Base-by-base conservation (phyloP, 2,329 filamentous ascomycete genomes). In the Talaromyces rugulosus region DNA sequence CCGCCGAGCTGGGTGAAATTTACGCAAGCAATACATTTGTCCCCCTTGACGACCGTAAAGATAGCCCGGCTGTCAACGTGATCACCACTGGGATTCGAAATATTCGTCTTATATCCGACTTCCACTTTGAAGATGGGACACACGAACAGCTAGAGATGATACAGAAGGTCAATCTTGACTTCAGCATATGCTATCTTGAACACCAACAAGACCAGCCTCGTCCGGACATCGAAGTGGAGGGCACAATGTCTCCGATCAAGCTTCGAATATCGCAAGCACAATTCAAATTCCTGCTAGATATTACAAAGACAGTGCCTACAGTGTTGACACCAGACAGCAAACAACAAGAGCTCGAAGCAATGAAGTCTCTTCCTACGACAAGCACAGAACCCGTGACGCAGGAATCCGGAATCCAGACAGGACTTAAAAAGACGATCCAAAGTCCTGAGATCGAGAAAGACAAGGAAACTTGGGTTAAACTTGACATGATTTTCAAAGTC, bases 1-100 rank as follows among this genome's bases (percentile, higher is more conserved):
- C 92, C 0, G 95, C 94, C 0, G 96, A 98, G 70, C 80, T 99
- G 2, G 95, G 95, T 77, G 96, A 99, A 73, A 97, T 99, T 28
- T 99, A 98, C 72, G 93, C 91, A 0, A 92, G 93, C 75, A 99
- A 99, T 75, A 90, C 89, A 66, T 99, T 99, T 71, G 86, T 89
- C 0, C 89, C 91, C 0, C 79, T 98, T 3, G 90, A 96, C 65
- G 92, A 96, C 63, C 87, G 87, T 0, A 81, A 90, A 68, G 78
- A 87, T 33, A 84, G 90, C 0, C 85, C 89, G 3, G 87, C 91
- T 63, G 91, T 91, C 34, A 99, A 96, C 82, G 92, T 96, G 72
- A 84, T 99, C 16, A 90, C 90, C 2, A 89, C 92, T 18, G 95
- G 95, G 27, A 94, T 99, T 67, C 87, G 94, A 59, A 96, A 99